Base-by-base conservation (phyloP, 164 flowering plant genomes). In the Chimonanthus salicifolius region DNA sequence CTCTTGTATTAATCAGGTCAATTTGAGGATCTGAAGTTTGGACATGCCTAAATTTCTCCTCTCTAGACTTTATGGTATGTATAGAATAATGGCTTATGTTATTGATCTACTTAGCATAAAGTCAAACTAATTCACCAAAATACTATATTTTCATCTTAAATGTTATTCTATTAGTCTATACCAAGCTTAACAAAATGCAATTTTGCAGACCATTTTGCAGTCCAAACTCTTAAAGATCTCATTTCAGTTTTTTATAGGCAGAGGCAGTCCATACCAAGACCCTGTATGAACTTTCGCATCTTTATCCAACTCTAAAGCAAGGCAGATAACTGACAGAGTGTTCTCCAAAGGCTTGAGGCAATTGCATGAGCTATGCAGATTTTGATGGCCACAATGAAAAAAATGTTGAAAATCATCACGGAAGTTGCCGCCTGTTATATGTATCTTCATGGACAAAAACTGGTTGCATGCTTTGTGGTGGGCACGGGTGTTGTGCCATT, bases 361-460 rank as follows among this genome's bases (percentile, higher is more conserved):
- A 5, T 13, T 63, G 18, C 7, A 7, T 63, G 21, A 16, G 45
- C 66, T 21, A 63, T 63, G 16, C 66, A 63, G 66, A 63, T 63
- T 63, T 21, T 9, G 60, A 63, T 63, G 66, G 66, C 43, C 43
- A 18, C 7, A 63, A 20, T 63, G 8, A n/a, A 63, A 47, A 21
- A 68, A 10, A 47, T n/a, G 11, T 21, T n/a, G 46, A 68, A 69
- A 6, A 18, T 87, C 79, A 6, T 88, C 79, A 89, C 18, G 94
- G 72, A 49, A 83, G 79, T 67, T 89, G 97, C 20, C 88, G 84
- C 80, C 98, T 82, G 80, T 83, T 85, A 65, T 90, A 94, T 3
- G 96, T 90, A 74, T 94, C 98, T 81, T 94, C 94, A 8, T 87
- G 97, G 54, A 94, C 96, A 71, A 94, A 94, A 69, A 92, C 90